Conservation (phyloP, 2,329 filamentous ascomycete genomes). For the Fusarium nelsonii region DNA sequence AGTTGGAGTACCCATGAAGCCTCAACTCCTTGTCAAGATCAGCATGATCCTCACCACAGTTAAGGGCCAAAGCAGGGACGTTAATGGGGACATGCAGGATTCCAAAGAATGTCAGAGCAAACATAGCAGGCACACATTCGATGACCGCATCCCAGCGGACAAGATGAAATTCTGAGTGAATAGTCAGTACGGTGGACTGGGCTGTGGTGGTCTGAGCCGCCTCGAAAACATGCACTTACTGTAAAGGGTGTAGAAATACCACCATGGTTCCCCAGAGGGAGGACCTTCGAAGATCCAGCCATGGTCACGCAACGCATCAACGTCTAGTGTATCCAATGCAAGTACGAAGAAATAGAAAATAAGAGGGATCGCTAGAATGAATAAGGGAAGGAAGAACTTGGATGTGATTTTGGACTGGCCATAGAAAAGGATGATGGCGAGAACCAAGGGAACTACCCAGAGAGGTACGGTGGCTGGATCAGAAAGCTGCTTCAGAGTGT, state of each 20-base stretch:
- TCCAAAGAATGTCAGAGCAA: conserved; percentile 96
- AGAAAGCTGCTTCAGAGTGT: conserved; percentile 81
- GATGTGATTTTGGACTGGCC: conserved; percentile 81
- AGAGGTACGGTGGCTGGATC: conserved; percentile 79
- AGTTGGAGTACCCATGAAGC: conserved; percentile 93
- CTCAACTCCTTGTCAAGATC: conserved; percentile 92
- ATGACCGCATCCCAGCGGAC: conserved; percentile 86
- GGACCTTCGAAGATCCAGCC: conserved; percentile 96
- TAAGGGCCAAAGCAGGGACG: conserved; percentile 90
- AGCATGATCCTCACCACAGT: conserved; percentile 91
- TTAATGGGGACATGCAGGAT: conserved; percentile 98
- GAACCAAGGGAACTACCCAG: conserved; percentile 82
- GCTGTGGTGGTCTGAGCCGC: no score
- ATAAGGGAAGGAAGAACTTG: conserved; percentile 87
- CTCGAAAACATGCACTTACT: conserved; percentile 65
- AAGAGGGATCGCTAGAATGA: conserved; percentile 82
- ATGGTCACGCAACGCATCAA: conserved; percentile 73
- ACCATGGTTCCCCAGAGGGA: conserved; percentile 89
- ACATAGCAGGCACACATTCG: conserved; percentile 93
- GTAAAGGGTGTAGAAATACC: conserved; percentile 97
- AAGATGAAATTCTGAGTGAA: conserved; percentile 75
- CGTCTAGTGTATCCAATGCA: conserved; percentile 74
- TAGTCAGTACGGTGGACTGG: conserved; percentile 33
- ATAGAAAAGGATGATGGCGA: conserved; percentile 82
- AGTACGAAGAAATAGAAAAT: conserved; percentile 84